Percentiles rank a stretch among this genome's conserved stretches.
These are phyloP conservation scores for Patellaria atrata DNA, from an alignment of 495 filamentous ascomycete genomes.

Conservation along the genomic window DNA sequence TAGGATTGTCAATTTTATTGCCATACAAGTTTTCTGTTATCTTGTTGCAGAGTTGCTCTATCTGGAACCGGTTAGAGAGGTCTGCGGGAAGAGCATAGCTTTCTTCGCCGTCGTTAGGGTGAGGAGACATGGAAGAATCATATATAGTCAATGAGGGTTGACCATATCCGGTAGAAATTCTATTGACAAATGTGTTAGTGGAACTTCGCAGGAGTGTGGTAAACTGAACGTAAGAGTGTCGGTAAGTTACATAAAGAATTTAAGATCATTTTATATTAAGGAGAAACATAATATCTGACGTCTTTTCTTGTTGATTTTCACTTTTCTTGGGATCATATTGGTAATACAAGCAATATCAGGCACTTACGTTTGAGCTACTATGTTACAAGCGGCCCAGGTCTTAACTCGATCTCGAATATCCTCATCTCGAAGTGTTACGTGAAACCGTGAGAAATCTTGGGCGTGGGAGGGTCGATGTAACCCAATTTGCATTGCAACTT, in stretches of 20 bases:
- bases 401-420: slow-evolving; percentile 72
- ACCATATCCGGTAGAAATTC: slow-evolving; percentile 78
- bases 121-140: slow-evolving; percentile 64
- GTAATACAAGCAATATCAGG: too few species aligned
- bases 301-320: too few species aligned
- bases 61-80: slow-evolving; percentile 53
- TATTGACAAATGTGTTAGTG: too few species aligned
- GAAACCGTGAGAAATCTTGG: slow-evolving; percentile 77
- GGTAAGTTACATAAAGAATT: too few species aligned
- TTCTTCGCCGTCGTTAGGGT: slow-evolving; percentile 37
- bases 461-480: slow-evolving; percentile 80
- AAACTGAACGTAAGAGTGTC: slow-evolving; percentile 15
- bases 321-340: too few species aligned
- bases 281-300: background rate
- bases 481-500: slow-evolving; percentile 79
- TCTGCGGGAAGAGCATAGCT: slow-evolving; percentile 49
- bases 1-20: slow-evolving; percentile 29
- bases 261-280: background rate
- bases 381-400: slow-evolving; percentile 88
- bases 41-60: slow-evolving; percentile 73
- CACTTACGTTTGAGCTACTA: slow-evolving; percentile 64
- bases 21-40: slow-evolving; percentile 77
- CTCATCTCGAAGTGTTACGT: slow-evolving; percentile 68
- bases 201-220: too few species aligned
- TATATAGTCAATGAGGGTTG: slow-evolving; percentile 81